Percentiles rank a stretch among this genome's conserved stretches.
phyloP scores from a whole-genome alignment of 108 stramenopile species.

The Schizochytrium sp. region DNA sequence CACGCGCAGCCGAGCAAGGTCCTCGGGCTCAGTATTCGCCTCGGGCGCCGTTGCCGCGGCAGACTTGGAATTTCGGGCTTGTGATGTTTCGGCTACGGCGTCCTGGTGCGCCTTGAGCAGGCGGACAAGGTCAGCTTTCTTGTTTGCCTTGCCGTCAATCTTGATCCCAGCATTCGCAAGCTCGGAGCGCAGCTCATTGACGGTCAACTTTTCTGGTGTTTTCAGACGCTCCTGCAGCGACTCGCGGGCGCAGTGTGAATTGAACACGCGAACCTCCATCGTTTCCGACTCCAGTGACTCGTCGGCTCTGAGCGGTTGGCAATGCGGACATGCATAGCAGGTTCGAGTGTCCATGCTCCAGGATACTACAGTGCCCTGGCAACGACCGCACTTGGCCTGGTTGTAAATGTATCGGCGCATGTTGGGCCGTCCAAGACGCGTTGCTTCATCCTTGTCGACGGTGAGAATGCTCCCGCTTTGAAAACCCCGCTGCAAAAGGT shows the following conservation, averaged over 20 bases:
- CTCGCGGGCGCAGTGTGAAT: conserved; percentile 57
- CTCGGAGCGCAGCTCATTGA: conserved; percentile 49
- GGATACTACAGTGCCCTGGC: conserved; percentile 35
- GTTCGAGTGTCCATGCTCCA: conserved; percentile 58
- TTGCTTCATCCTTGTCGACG: conserved; percentile 47
- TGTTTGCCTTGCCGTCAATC: conserved; percentile 25
- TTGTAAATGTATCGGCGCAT: conserved; percentile 64
- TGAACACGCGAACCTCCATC: conserved; percentile 31
- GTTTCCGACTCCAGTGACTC: conserved; percentile 15
- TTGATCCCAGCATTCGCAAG: background rate
- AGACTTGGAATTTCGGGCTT: too few relatives aligned
- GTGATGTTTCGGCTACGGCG: background rate
- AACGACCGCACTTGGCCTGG: conserved; percentile 47
- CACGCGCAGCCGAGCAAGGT: background rate
- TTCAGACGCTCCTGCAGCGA: conserved; percentile 15
- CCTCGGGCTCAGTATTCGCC: background rate
- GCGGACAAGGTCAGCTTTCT: conserved; percentile 40
- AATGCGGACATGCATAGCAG: conserved; percentile 58
- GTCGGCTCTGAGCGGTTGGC: conserved; percentile 45
- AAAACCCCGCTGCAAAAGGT: conserved; percentile 50
- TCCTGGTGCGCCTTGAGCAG: conserved; percentile 20
- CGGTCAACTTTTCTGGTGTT: conserved; percentile 46
- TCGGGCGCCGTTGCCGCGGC: background rate
- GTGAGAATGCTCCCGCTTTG: conserved; percentile 58
- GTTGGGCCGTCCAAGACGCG: conserved; percentile 20